Percentiles rank a stretch among this genome's conserved stretches.
Conservation (phyloP, 2,329 filamentous ascomycete genomes). For the Dactylellina parvicollis region DNA sequence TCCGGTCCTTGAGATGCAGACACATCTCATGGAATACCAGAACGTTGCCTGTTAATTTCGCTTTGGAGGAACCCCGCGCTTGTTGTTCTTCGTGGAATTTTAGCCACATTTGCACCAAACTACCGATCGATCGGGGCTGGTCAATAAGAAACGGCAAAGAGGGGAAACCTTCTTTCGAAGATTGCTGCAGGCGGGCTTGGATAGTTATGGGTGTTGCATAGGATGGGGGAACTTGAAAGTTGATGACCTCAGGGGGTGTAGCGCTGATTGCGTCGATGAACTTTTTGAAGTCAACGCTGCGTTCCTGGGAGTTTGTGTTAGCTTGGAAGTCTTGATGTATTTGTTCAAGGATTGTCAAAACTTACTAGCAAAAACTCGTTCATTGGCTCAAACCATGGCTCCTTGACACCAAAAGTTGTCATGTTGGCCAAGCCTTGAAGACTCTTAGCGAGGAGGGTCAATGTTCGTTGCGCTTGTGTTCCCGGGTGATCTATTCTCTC, state of each 20-base stretch:
- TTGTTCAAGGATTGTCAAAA: background rate
- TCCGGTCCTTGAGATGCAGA: constrained; percentile 64
- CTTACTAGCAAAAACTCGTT: constrained; percentile 68
- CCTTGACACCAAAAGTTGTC: constrained; percentile 74
- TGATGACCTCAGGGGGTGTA: constrained; percentile 50
- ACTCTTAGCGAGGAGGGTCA: constrained; percentile 75
- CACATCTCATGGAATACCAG: constrained; percentile 66
- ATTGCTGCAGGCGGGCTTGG: constrained; percentile 79
- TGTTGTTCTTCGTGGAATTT: constrained; percentile 64
- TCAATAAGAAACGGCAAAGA: constrained; percentile 94
- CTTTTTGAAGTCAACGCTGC: constrained; percentile 56
- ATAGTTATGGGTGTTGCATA: constrained; percentile 95
- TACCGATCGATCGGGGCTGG: constrained; percentile 83
- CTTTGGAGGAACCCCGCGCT: constrained; percentile 59
- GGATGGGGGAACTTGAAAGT: constrained; percentile 73
- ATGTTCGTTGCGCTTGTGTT: constrained; percentile 70
- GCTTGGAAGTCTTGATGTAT: background rate
- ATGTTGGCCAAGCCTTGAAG: constrained; percentile 76
- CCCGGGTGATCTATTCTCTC: constrained; percentile 69
- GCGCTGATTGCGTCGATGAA: constrained; percentile 57
- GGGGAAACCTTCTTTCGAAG: constrained; percentile 88
- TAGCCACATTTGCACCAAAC: constrained; percentile 82
- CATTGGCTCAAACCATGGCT: constrained; percentile 79
- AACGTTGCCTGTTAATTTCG: constrained; percentile 63
- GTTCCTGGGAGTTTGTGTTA: constrained; percentile 36